phyloP scores from a whole-genome alignment of 441 rosid species.

The Aleurites moluccanus region DNA sequence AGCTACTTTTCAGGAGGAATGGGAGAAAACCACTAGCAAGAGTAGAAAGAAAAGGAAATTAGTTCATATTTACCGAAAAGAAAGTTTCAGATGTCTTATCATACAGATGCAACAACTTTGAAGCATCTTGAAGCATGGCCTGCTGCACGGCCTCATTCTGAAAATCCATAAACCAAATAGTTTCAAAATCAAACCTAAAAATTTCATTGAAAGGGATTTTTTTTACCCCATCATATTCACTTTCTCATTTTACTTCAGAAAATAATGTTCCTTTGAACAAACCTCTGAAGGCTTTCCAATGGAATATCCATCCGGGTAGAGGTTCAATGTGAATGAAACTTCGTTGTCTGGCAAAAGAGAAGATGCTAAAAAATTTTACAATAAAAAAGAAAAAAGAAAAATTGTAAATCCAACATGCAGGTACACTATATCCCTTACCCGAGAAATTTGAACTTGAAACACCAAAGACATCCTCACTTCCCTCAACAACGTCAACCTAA shows the following conservation, averaged over 20 bases:
- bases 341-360: slow-evolving; percentile 54
- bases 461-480: slow-evolving; percentile 32
- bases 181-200: slow-evolving; percentile 19
- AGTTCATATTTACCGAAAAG: slow-evolving; percentile 54
- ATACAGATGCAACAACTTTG: slow-evolving; percentile 73
- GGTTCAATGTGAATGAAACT: slow-evolving; percentile 74
- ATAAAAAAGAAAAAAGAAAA: slow-evolving; percentile 9
- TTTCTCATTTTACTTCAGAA: slow-evolving; percentile 16
- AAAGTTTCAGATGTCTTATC: slow-evolving; percentile 84
- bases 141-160: slow-evolving; percentile 49
- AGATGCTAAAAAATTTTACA: slow-evolving; percentile 17
- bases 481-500: slow-evolving; percentile 44
- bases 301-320: slow-evolving; percentile 76
- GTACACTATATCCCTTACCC: slow-evolving; percentile 29
- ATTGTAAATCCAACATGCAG: slow-evolving; percentile 36
- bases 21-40: slow-evolving; percentile 10
- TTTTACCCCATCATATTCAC: not conserved
- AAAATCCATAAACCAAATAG: slow-evolving; percentile 24
- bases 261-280: slow-evolving; percentile 25
- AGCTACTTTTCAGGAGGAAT: not conserved
- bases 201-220: not conserved
- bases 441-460: slow-evolving; percentile 34
- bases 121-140: slow-evolving; percentile 55
- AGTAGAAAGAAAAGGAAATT: slow-evolving; percentile 19
- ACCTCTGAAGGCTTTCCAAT: slow-evolving; percentile 83